Base-by-base conservation (phyloP, 2,329 filamentous ascomycete species). In the Cladosporium sphaerospermum region DNA sequence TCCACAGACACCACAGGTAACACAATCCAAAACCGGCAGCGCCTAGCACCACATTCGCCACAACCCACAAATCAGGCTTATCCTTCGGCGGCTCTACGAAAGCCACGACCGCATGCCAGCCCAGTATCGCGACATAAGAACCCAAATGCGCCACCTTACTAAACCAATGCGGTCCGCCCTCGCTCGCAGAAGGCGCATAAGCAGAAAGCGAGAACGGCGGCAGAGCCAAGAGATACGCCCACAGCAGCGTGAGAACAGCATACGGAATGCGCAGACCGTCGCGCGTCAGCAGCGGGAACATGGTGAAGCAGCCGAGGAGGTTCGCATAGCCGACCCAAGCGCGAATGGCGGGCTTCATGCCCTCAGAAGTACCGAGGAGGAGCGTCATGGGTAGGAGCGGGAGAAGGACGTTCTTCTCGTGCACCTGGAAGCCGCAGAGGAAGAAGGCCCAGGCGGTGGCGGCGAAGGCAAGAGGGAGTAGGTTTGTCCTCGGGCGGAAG, bases 261-360 rank as follows among this genome's bases (percentile, higher is more conserved):
- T 99, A 99, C 0, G 95, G 93, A 9, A 96, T 77, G 10, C 80
- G 77, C 8, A 99, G 75, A 41, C 91, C 87, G 54, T 97, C 93
- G 44, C 92, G 83, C 63, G 86, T 82, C 34, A 99, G 80, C 6
- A 99, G 76, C 0, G 93, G 93, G 65, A 89, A 99, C 81, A 97
- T 86, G 5, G 93, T 97, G 89, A 90, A 96, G 32, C 81, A 82
- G 8, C 87, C 92, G 9, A 96, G 78, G 11, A 93, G 78, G 66
- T 99, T 99, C 51, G 90, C 91, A 66, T 95, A 95, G n/a, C 91
- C 91, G 4, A 97, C 85, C 93, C 93, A 99, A 2, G 89, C 84
- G 45, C 93, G 82, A 14, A 81, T 82, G 50, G 85, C 83, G 55
- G 87, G 86, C 55, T 82, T 82, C 46, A 99, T 73, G 0, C 92